Evolutionary conservation across 257 asterid genomes (phyloP).

Genomic region (Fraxinus cuspidata): DNA sequence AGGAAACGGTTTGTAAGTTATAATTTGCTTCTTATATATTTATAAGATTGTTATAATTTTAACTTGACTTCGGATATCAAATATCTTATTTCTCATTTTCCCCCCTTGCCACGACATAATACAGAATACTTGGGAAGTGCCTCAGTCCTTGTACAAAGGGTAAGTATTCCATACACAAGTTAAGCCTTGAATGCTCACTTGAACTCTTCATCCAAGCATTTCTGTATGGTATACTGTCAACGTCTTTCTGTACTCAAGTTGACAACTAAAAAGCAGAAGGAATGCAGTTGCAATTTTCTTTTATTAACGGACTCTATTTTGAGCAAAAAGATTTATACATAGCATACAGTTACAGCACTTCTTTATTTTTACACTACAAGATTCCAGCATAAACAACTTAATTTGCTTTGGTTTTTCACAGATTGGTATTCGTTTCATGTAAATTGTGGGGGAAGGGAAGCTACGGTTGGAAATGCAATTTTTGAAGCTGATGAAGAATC

Average conservation of each 20-base stretch:
- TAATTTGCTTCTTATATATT: not conserved
- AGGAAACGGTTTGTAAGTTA: slow-evolving; percentile 41
- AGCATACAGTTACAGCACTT: not conserved
- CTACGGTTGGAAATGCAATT: slow-evolving; percentile 27
- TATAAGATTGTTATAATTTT: not conserved
- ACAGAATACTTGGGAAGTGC: slow-evolving; percentile 43
- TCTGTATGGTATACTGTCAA: not conserved
- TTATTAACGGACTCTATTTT: not conserved
- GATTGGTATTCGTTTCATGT: slow-evolving; percentile 49
- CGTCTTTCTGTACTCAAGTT: not conserved
- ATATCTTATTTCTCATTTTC: not conserved
- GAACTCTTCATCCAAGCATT: not conserved
- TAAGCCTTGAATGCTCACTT: not conserved
- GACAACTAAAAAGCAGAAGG: not conserved
- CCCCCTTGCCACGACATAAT: not conserved
- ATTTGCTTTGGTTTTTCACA: slow-evolving; percentile 17
- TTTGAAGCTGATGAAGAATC: slow-evolving; percentile 46
- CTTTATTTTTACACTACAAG: not conserved
- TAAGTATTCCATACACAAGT: slow-evolving; percentile 15
- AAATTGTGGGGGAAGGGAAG: slow-evolving; percentile 53
- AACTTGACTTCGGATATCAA: not conserved
- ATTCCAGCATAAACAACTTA: not conserved
- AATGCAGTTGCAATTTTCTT: not conserved
- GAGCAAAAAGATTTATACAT: not conserved
- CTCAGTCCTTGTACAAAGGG: slow-evolving; percentile 44